Evolutionary conservation across 768 basidiomycete species (phyloP), one percentile per base, ranked within the genome.

Genomic region (Dentipellis fragilis): DNA sequence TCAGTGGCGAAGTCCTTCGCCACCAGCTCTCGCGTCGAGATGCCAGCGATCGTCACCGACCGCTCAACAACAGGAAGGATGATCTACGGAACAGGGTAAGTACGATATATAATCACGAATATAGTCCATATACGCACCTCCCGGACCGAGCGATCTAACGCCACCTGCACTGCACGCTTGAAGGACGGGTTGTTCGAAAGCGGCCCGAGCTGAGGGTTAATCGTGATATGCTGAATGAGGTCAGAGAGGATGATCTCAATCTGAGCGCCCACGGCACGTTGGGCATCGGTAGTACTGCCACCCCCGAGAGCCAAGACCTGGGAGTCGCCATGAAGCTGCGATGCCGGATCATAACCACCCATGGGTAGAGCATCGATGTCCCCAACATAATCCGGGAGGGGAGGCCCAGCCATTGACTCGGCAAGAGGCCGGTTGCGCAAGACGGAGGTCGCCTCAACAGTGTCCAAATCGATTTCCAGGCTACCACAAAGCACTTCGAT

Each of bases 11-110:
- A 99, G 68, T 99, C 96, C 71, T 98, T 98, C 48, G 85, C 80
- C 17, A 96, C 91, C 10, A 99, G 76, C 66, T 99, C 96, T 39
- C 93, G 79, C 16, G 95, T 95, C 12, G 96, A 98, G 61, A 98
- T 98, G 22, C 93, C 93, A 10, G 95, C 95, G 61, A 99, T 98
- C 0, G 96, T 98, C 21, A 97, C 96, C 19, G 94, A 97, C 52
- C 96, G 83, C 64, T 99, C 96, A 21, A 99, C 94, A 52, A 99
- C 95, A 5, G 96, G 96, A 16, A 94, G 75, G 62, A 99, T 94
- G 57, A 98, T 97, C 85, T 93, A 60, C 1, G 48, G 46, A 52
- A 58, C 39, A 48, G 22, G 58, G 4, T 45, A 16, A 45, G 42
- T 17, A 45, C 9, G n/a, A 45, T 45, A 45, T 45, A 45, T 45